Base-by-base conservation (phyloP, 1,284 basidiomycete species). In the Cryptococcus sp. region DNA sequence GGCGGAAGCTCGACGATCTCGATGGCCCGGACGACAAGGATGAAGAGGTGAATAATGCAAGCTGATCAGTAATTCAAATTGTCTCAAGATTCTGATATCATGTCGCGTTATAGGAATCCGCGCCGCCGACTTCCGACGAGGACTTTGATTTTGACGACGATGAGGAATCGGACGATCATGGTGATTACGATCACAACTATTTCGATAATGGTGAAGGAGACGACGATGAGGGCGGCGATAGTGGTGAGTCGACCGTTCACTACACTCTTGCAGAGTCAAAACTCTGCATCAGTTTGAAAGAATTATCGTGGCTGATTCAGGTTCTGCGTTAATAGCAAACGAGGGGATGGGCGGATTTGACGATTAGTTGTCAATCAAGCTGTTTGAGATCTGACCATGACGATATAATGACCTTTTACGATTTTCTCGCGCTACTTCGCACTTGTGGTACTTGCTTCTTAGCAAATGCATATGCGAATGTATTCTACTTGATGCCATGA, bases 191-290 rank as follows among this genome's bases (percentile, higher is more conserved):
- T 55, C 67, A 69, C 6, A 78, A 79, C 42, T 78, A 79, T 67
- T 79, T 79, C 62, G 78, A 79, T 56, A 78, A 78, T 56, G 77
- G 77, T 31, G 76, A 77, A 65, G 75, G 73, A 5, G 77, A 78
- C 46, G 77, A 77, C 46, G 76, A 77, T 53, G 65, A 61, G 17
- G 75, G 62, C 5, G 76, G 73, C 13, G 76, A 74, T 50, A 75
- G 70, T 15, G 75, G 69, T 61, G 70, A 70, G 56, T 71, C 6
- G 16, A 22, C 17, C 11, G 11, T 38, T 6, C 41, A 6, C 13
- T 39, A 2, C 38, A 52, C 22, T n/a, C n/a, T 44, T 44, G 40
- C 35, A 7, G 22, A 7, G 44, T 25, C n/a, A 15, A 19, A 25
- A 10, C 5, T 3, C n/a, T 39, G 20, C 23, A 25, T n/a, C n/a